These are phyloP conservation scores for Fallopia convolvulus DNA, from an alignment of 148 eudicot species.

Conservation along the genomic window DNA sequence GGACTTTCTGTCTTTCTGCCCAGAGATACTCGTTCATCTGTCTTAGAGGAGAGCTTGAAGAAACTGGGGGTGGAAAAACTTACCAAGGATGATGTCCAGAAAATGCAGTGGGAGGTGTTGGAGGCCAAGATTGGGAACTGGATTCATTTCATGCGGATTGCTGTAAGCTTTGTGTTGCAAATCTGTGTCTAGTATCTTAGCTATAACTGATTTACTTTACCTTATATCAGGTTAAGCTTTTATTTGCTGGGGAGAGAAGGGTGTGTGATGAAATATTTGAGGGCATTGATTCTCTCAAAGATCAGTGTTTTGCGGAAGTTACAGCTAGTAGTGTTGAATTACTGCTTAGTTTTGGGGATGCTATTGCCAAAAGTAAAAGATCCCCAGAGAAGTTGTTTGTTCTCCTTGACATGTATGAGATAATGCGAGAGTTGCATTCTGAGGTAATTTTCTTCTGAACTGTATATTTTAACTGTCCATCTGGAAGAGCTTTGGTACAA, in stretches of 20 bases:
- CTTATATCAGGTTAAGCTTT: constrained; percentile 71
- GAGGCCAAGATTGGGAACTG: constrained; percentile 99
- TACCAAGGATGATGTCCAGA: constrained; percentile 96
- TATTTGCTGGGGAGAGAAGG: constrained; percentile 92
- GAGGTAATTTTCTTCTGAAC: constrained; percentile 44
- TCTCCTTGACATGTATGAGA: constrained; percentile 98
- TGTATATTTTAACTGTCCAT: neutral
- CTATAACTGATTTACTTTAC: neutral
- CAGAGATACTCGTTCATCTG: constrained; percentile 91
- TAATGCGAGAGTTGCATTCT: constrained; percentile 91
- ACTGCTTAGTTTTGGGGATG: constrained; percentile 97
- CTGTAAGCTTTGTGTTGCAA: constrained; percentile 42
- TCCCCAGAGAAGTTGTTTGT: constrained; percentile 98
- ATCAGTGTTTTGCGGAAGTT: constrained; percentile 92
- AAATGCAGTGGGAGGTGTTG: constrained; percentile 98
- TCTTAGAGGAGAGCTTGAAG: constrained; percentile 85
- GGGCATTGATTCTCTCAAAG: constrained; percentile 74
- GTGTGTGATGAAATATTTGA: constrained; percentile 95
- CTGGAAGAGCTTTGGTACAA: neutral
- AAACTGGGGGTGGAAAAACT: constrained; percentile 95
- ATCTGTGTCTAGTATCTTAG: neutral
- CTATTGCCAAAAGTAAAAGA: constrained; percentile 96
- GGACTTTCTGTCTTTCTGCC: neutral
- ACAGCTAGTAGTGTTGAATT: constrained; percentile 83
- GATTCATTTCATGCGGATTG: constrained; percentile 99